Evolutionary conservation across 306 rosid genomes (phyloP).

Genomic region (Alnus rubra): DNA sequence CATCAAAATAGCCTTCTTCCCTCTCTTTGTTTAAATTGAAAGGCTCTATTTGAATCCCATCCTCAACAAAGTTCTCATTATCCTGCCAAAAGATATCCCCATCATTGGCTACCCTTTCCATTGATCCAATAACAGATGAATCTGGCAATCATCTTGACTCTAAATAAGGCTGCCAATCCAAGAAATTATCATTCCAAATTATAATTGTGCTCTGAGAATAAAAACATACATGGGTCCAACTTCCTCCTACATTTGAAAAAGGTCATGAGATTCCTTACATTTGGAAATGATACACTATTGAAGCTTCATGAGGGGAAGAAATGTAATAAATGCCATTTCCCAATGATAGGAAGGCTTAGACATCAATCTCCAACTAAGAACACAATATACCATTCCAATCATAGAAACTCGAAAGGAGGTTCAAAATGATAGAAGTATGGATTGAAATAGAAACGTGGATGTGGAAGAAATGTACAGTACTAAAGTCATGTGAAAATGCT

Average conservation of each 20-base stretch:
- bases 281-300: not conserved
- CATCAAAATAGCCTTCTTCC: constrained; percentile 93
- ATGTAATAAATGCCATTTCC: not conserved
- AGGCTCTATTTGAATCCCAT: constrained; percentile 88
- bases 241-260: not conserved
- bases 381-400: not conserved
- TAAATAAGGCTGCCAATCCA: constrained; percentile 26
- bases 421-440: no score
- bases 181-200: constrained; percentile 26
- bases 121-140: constrained; percentile 37
- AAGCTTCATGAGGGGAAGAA: not conserved
- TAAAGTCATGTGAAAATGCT: not conserved
- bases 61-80: constrained; percentile 62
- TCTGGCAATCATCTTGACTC: constrained; percentile 33
- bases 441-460: not conserved
- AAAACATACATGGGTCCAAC: not conserved
- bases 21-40: constrained; percentile 86
- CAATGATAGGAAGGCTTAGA: not conserved
- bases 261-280: not conserved
- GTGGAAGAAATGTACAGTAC: no score
- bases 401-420: not conserved
- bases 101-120: constrained; percentile 48
- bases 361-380: not conserved
- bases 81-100: constrained; percentile 55
- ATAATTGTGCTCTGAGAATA: not conserved